Evolutionary conservation across 2,329 filamentous ascomycete genomes (phyloP), one percentile per base, ranked within the genome.

Genomic region (Cladosporium sp.): DNA sequence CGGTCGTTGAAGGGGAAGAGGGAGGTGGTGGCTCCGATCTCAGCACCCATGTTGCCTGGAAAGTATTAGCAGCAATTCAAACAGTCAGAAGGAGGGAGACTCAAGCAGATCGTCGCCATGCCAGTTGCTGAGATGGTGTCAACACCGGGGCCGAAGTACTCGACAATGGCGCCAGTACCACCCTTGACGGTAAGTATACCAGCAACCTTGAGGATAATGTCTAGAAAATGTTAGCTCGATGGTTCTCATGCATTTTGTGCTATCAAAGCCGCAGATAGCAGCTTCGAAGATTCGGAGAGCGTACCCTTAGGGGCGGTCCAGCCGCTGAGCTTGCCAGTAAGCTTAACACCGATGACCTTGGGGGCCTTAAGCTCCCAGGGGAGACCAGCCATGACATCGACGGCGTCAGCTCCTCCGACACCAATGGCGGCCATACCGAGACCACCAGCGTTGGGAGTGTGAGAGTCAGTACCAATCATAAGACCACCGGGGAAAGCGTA

Each of bases 341-440:
- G 87, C 79, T 90, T 95, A 57, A 99, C 88, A 84, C 94, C 94
- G 72, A 97, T 96, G 62, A 96, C 81, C 80, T 97, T 97, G 62
- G 94, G 94, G 60, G 94, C 93, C 84, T 97, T 97, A 70, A 99
- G 80, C 77, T 99, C 94, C 94, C 94, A 97, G 60, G 93, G 93
- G 65, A 96, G 85, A 77, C 91, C 88, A 70, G 92, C 91, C 91
- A 99, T 96, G 69, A 97, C 94, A 78, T 99, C 94, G 70, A 97
- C 94, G 59, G 94, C 94, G 79, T 97, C 94, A 72, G 93, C 94
- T 84, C 94, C 93, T 79, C 94, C 93, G 63, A 97, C 93, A 86
- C 92, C 93, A 72, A 97, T 96, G 60, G 91, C 68, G 70, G 84
- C 86, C 88, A 95, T 96, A 75, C 91, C 92, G 59, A 97, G 87